Percentiles rank a stretch among this genome's conserved stretches.
Evolutionary conservation across 2,329 filamentous ascomycete genomes (phyloP).

Genomic region (Beauveria sp.): DNA sequence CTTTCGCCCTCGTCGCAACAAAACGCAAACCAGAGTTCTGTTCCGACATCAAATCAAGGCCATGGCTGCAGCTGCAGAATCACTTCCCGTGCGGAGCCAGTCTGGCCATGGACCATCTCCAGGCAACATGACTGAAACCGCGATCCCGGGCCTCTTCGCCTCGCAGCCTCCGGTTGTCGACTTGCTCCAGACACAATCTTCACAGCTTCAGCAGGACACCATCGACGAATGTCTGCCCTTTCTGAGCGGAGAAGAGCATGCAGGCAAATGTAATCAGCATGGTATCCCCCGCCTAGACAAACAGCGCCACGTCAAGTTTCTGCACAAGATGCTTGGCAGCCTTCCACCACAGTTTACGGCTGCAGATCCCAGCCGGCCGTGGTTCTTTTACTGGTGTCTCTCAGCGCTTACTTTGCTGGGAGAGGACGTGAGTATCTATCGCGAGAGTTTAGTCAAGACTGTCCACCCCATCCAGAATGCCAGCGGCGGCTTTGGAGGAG

Average conservation of each 20-base stretch:
- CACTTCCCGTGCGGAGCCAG: not conserved
- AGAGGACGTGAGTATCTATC: slow-evolving; percentile 62
- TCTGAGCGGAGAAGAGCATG: slow-evolving; percentile 47
- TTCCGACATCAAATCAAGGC: slow-evolving; percentile 7
- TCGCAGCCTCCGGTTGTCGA: slow-evolving; percentile 57
- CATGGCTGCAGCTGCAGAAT: slow-evolving; percentile 8
- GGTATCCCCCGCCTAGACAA: slow-evolving; percentile 71
- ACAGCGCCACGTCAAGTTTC: slow-evolving; percentile 51
- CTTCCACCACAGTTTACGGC: slow-evolving; percentile 65
- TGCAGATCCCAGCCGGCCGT: slow-evolving; percentile 82
- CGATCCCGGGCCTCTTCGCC: slow-evolving; percentile 50
- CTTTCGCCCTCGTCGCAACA: slow-evolving; percentile 9
- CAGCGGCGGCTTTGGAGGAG: slow-evolving; percentile 82
- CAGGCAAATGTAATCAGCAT: slow-evolving; percentile 49
- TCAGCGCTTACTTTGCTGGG: slow-evolving; percentile 68
- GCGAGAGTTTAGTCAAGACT: slow-evolving; percentile 64
- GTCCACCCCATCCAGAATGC: slow-evolving; percentile 75
- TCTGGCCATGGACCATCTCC: not conserved
- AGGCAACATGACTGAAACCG: not conserved
- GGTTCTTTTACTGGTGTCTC: slow-evolving; percentile 91
- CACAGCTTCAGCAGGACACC: slow-evolving; percentile 59
- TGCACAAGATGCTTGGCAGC: slow-evolving; percentile 48
- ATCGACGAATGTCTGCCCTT: slow-evolving; percentile 62
- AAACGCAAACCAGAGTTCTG: slow-evolving; percentile 4
- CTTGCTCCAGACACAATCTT: slow-evolving; percentile 58